These are phyloP conservation scores for Candida frijolesensis DNA, from an alignment of 1,139 yeast genomes.

Conservation along the genomic window DNA sequence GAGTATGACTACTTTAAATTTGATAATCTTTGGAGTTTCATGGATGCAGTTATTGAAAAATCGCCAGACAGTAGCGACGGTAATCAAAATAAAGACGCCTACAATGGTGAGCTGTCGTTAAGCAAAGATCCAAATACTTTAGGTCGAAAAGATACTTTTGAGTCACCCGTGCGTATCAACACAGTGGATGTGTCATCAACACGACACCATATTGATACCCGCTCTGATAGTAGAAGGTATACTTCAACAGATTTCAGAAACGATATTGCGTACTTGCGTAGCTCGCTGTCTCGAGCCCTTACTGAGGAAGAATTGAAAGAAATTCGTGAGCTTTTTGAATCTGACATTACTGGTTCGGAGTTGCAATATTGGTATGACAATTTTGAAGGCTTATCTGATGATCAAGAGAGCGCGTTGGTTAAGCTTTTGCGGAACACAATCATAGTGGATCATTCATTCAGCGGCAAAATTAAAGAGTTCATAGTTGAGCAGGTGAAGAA, in stretches of 20 bases:
- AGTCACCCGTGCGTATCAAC: slow-evolving; percentile 38
- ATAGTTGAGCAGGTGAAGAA: slow-evolving; percentile 7
- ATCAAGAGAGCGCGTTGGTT: slow-evolving; percentile 13
- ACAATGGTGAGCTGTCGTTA: background rate
- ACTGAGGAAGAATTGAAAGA: slow-evolving; percentile 23
- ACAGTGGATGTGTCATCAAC: slow-evolving; percentile 13
- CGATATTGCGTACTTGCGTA: slow-evolving; percentile 28
- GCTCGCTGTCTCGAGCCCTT: slow-evolving; percentile 15
- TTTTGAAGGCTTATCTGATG: slow-evolving; percentile 11
- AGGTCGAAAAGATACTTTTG: slow-evolving; percentile 31
- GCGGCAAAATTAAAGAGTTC: slow-evolving; percentile 10
- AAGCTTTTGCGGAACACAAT: slow-evolving; percentile 24
- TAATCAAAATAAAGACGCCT: background rate
- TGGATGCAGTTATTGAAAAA: slow-evolving; percentile 34
- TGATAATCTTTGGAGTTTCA: slow-evolving; percentile 38
- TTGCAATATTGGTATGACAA: slow-evolving; percentile 11
- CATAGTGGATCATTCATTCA: slow-evolving; percentile 13
- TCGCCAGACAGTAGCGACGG: slow-evolving; percentile 1
- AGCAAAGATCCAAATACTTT: slow-evolving; percentile 10
- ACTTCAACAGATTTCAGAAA: slow-evolving; percentile 29
- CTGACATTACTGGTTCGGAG: slow-evolving; percentile 1
- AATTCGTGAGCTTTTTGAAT: slow-evolving; percentile 14
- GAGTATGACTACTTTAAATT: slow-evolving; percentile 39
- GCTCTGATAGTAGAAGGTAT: slow-evolving; percentile 15
- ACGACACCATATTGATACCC: slow-evolving; percentile 13